Evolutionary conservation across 306 rosid genomes (phyloP), one percentile per base, ranked within the genome.

Genomic region (Rubus idaeus): DNA sequence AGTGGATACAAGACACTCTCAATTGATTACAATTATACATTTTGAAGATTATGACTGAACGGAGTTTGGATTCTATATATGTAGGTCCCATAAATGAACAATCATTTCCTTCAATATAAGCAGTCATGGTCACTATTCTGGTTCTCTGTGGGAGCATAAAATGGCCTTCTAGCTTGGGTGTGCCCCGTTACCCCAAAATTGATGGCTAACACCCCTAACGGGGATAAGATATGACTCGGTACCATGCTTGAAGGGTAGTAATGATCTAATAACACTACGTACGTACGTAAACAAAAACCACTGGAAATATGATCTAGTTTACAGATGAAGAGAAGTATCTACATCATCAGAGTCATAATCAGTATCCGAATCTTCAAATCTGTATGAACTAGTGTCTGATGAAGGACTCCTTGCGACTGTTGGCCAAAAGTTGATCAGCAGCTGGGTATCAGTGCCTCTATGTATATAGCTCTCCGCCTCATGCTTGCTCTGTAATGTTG

Each of bases 321-420:
- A 94, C 64, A 94, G 87, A 83, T 87, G 98, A 81, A 93, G 98
- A 74, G 97, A 94, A 80, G 98, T 94, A 86, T 94, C 97, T 65
- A 94, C 89, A 62, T 84, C 89, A 74, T 70, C 86, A 57, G 80
- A 76, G 70, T 84, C 84, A 62, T 67, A 68, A 70, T 78, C 86
- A 67, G n/a, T 4, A 13, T 52, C 70, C 17, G 65, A 68, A 12
- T 84, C 80, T 78, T 72, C 84, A 78, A 78, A 81, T 9, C n/a
- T 58, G 37, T 67, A 64, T 37, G 58, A 52, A 57, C 17, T 17
- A 44, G 49, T 46, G 26, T 75, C 9, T 44, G 18, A 5, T 11
- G 65, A 55, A 3, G 17, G 1, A 18, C 6, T 17, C 47, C 45
- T n/a, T 37, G 44, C 3, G 52, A n/a, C 17, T n/a, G 67, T 39